phyloP scores from a whole-genome alignment of 345 rosid species.

The Salix viminalis region DNA sequence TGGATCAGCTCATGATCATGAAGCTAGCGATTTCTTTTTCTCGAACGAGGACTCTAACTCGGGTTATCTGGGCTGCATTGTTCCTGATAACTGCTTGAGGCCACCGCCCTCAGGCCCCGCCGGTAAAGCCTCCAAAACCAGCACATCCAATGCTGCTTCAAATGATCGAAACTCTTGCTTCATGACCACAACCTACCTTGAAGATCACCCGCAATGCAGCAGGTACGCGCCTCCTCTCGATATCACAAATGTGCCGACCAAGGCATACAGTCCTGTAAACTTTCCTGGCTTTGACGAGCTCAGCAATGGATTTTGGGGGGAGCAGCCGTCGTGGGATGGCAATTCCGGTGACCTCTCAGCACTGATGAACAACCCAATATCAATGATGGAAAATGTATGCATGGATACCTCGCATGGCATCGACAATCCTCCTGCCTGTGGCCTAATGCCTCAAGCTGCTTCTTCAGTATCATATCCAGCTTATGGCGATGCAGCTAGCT shows the following conservation, averaged over 20 bases:
- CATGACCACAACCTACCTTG: slow-evolving; percentile 10
- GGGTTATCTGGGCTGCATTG: slow-evolving; percentile 88
- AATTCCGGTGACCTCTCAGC: slow-evolving; percentile 54
- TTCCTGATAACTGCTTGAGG: slow-evolving; percentile 82
- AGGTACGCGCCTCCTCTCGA: slow-evolving; percentile 15
- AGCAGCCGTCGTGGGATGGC: slow-evolving; percentile 39
- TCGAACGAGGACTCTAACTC: slow-evolving; percentile 48
- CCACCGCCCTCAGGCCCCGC: slow-evolving; percentile 47
- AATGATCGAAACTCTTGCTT: slow-evolving; percentile 16
- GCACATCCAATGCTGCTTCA: background rate
- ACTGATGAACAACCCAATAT: slow-evolving; percentile 38
- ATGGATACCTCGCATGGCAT: slow-evolving; percentile 25
- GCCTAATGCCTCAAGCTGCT: slow-evolving; percentile 27
- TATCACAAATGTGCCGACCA: background rate
- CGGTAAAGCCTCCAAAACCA: background rate
- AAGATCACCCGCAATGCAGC: slow-evolving; percentile 10
- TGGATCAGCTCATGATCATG: slow-evolving; percentile 26
- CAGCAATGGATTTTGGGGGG: slow-evolving; percentile 23
- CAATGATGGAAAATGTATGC: slow-evolving; percentile 34
- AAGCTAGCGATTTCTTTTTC: slow-evolving; percentile 41
- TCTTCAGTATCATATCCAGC: slow-evolving; percentile 21
- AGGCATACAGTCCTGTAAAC: slow-evolving; percentile 1
- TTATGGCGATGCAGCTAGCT: slow-evolving; percentile 44
- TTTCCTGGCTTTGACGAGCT: slow-evolving; percentile 23
- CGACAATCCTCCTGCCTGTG: slow-evolving; percentile 15